Conservation (phyloP, 345 rosid species). For the Camelina hispida region DNA sequence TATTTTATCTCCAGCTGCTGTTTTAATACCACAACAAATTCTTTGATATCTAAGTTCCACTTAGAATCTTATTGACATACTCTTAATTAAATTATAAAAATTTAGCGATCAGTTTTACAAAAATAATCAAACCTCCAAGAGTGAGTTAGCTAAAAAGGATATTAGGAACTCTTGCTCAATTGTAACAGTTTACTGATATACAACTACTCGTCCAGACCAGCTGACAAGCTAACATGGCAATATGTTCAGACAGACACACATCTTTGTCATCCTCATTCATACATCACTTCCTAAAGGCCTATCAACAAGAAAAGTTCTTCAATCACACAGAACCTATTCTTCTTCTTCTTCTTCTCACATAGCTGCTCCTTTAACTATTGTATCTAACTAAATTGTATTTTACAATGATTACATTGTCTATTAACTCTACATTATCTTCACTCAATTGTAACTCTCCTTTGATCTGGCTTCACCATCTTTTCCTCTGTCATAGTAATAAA, state of each 20-base stretch:
- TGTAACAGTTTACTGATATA: constrained; percentile 26
- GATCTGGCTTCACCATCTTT: constrained; percentile 25
- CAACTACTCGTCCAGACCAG: constrained; percentile 9
- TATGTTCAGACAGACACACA: constrained; percentile 34
- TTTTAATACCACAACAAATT: neutral
- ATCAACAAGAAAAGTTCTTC: constrained; percentile 30
- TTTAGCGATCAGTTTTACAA: neutral
- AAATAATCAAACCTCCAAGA: neutral
- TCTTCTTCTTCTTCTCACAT: constrained; percentile 8
- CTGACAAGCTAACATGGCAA: constrained; percentile 42
- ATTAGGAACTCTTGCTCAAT: neutral
- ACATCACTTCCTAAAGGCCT: constrained; percentile 43
- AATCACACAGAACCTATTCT: constrained; percentile 23
- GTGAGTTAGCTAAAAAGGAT: neutral
- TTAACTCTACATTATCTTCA: constrained; percentile 13
- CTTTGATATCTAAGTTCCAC: neutral
- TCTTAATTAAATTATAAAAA: neutral
- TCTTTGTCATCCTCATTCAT: constrained; percentile 39
- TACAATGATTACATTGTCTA: constrained; percentile 13
- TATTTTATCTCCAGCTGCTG: no score
- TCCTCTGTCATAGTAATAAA: constrained; percentile 14
- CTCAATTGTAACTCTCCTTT: constrained; percentile 31
- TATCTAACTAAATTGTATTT: constrained; percentile 13
- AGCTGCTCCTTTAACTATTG: neutral
- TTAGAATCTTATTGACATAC: neutral